These are phyloP conservation scores for Teratosphaeria nubilosa DNA, from an alignment of 2,329 filamentous ascomycete genomes.

Conservation along the genomic window DNA sequence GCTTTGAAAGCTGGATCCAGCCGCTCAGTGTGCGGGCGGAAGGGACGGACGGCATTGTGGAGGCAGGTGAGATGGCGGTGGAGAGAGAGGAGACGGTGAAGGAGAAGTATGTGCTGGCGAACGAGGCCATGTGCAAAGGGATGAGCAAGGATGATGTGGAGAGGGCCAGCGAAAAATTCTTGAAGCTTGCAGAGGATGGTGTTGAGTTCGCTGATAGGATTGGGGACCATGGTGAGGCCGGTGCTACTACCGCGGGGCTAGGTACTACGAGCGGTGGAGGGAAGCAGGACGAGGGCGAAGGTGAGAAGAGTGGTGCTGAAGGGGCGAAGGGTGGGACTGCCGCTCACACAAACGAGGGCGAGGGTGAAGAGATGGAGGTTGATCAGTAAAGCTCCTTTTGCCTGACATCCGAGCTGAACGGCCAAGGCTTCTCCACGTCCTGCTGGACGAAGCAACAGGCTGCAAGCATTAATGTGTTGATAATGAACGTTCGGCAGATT, in stretches of 20 bases:
- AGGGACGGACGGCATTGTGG: conserved; percentile 24
- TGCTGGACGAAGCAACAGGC: neutral
- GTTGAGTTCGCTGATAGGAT: conserved; percentile 6
- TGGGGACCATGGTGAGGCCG: conserved; percentile 1
- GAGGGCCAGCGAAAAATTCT: conserved; percentile 35
- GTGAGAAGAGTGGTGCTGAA: neutral
- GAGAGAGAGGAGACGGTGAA: conserved; percentile 28
- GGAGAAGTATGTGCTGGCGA: conserved; percentile 36
- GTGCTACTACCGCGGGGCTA: neutral
- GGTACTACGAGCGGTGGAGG: neutral
- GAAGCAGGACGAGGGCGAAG: neutral
- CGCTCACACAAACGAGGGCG: neutral
- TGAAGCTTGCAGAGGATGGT: conserved; percentile 3
- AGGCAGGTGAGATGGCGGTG: conserved; percentile 24
- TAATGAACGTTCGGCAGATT: neutral
- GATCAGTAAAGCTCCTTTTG: conserved; percentile 4
- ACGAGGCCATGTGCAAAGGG: conserved; percentile 31
- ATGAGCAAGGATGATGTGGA: conserved; percentile 10
- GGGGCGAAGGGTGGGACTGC: neutral
- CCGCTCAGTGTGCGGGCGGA: conserved; percentile 26
- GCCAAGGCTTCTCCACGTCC: neutral
- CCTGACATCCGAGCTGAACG: neutral
- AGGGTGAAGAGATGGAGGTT: conserved; percentile 13
- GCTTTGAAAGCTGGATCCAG: conserved; percentile 34
- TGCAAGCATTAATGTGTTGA: neutral